These are phyloP conservation scores for Penicillium sp. DNA, from an alignment of 2,329 filamentous ascomycete species.

Conservation along the genomic window DNA sequence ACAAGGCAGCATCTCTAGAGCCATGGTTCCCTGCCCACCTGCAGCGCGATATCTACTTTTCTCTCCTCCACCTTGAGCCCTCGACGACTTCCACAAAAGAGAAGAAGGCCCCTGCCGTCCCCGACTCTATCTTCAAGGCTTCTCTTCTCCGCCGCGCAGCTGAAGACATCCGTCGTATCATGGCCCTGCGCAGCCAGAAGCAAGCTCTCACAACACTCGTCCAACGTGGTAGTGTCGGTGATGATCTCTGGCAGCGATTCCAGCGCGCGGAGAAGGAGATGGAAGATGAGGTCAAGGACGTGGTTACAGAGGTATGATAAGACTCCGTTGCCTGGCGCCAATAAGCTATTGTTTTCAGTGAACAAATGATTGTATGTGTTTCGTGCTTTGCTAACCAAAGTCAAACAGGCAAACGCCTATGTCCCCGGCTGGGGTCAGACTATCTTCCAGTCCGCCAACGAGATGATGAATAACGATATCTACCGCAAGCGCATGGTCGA, in stretches of 20 bases:
- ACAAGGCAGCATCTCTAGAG: constrained; percentile 71
- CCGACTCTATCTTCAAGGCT: constrained; percentile 76
- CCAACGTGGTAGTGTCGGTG: constrained; percentile 84
- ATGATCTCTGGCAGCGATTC: constrained; percentile 92
- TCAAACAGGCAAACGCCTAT: constrained; percentile 72
- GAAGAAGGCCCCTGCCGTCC: constrained; percentile 62
- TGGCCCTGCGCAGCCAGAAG: constrained; percentile 80
- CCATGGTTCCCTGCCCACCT: constrained; percentile 91
- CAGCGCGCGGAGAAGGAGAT: constrained; percentile 90
- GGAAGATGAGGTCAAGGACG: constrained; percentile 88
- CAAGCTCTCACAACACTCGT: constrained; percentile 73
- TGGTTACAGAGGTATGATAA: constrained; percentile 72
- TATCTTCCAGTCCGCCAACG: constrained; percentile 96
- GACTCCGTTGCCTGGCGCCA: not conserved
- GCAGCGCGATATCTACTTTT: constrained; percentile 88
- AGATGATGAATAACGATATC: constrained; percentile 77
- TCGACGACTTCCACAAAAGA: constrained; percentile 43
- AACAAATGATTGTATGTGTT: not conserved
- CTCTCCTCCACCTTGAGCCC: constrained; percentile 70
- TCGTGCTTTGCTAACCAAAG: constrained; percentile 15
- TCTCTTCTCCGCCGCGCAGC: constrained; percentile 80
- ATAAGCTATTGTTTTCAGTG: not conserved
- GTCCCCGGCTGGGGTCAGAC: constrained; percentile 79
- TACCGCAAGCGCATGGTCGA: constrained; percentile 67
- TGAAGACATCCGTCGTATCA: constrained; percentile 85